These are phyloP conservation scores for Beta vulgaris DNA, from an alignment of 148 eudicot species.

Conservation along the genomic window DNA sequence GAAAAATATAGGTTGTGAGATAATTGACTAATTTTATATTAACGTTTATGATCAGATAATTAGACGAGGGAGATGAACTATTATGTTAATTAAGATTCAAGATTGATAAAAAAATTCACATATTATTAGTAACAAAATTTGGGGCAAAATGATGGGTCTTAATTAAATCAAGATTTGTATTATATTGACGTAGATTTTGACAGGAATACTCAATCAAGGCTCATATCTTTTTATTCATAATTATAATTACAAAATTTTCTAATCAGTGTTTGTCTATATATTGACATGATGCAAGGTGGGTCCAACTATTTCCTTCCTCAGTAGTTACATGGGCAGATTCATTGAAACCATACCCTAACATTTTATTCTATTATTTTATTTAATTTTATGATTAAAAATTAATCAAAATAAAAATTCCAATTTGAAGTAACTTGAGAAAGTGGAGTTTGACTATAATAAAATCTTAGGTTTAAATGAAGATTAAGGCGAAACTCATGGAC, in stretches of 20 bases:
- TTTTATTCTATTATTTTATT: background rate
- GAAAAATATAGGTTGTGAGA: no score
- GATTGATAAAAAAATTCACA: no score
- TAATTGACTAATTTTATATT: no score
- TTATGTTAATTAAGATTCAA: background rate
- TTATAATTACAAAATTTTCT: background rate
- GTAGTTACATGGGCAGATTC: constrained; percentile 1
- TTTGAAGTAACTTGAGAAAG: background rate
- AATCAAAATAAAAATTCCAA: background rate
- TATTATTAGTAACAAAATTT: background rate
- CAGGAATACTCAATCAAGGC: background rate
- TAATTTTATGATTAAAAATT: background rate
- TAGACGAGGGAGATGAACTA: no score
- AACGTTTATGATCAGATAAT: no score
- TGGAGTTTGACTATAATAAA: background rate
- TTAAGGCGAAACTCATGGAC: constrained; percentile 1
- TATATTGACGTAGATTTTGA: background rate
- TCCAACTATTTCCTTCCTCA: background rate
- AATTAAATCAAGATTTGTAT: background rate
- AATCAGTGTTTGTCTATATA: background rate
- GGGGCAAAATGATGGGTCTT: background rate
- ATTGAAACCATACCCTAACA: constrained; percentile 1
- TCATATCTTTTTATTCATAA: background rate
- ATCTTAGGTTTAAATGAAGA: background rate
- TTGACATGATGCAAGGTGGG: constrained; percentile 4